Evolutionary conservation across 441 rosid species (phyloP), one percentile per base, ranked within the genome.

Genomic region (Erodium trifolium): DNA sequence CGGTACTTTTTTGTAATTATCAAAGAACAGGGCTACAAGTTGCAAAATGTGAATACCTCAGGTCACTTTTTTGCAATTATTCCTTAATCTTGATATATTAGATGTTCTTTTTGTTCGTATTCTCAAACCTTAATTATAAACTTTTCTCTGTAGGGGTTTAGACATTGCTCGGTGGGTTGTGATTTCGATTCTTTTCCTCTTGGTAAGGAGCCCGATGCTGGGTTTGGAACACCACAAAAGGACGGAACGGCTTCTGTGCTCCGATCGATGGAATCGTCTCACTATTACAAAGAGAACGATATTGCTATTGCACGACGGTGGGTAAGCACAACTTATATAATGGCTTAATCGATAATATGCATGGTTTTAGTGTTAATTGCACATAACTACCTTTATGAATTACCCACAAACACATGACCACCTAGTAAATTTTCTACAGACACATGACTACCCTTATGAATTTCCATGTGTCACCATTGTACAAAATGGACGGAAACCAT

Each of bases 191-290:
- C 8, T 35, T 63, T 59, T 13, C 49, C 79, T 23, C 27, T 23
- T 17, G 65, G 72, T 73, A 80, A 51, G 76, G 79, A 64, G 23
- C 80, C 86, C 13, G 98, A 91, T 84, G 97, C 93, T 31, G 83
- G 78, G 41, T 86, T 91, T 78, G 90, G 88, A 37, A 72, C 69
- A 16, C 62, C 78, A 53, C 73, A 77, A 49, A 72, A 67, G 68
- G 66, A 72, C 70, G 87, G 84, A 79, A 72, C 78, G 55, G 75
- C 80, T 65, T 62, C 74, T 74, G 84, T 93, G 64, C 86, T 80
- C 59, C 85, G 91, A 68, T 93, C 97, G 19, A 93, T 93, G 97
- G 98, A 93, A 81, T 88, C 98, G 49, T 80, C 97, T 65, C 77
- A 78, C n/a, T 89, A 93, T 72, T 91, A 88, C 78, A n/a, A 71